Evolutionary conservation across 768 basidiomycete species (phyloP).

Genomic region (Postia placenta): DNA sequence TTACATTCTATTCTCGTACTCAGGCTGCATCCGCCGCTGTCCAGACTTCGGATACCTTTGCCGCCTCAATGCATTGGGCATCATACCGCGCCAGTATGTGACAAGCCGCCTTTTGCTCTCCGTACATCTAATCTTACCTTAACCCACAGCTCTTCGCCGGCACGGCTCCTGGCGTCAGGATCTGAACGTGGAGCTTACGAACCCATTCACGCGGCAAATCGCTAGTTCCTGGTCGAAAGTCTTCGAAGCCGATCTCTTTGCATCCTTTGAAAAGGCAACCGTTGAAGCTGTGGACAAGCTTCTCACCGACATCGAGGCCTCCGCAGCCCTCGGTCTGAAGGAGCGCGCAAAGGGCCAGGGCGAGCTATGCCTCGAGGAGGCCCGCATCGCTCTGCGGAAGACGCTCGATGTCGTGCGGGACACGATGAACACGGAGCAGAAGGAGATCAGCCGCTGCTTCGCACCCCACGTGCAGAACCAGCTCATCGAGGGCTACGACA

Average conservation of each 20-base stretch:
- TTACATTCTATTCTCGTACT: constrained; percentile 21
- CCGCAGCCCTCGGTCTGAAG: constrained; percentile 45
- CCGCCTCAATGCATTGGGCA: constrained; percentile 50
- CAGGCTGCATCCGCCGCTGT: constrained; percentile 40
- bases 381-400: constrained; percentile 40
- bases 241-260: constrained; percentile 56
- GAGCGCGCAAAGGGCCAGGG: constrained; percentile 47
- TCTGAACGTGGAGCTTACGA: constrained; percentile 52
- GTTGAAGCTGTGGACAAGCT: constrained; percentile 35
- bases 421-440: constrained; percentile 47
- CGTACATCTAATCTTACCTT: background rate
- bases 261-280: constrained; percentile 36
- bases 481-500: constrained; percentile 45
- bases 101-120: background rate
- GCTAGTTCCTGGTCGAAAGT: constrained; percentile 52
- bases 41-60: constrained; percentile 42
- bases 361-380: constrained; percentile 46
- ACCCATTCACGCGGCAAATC: constrained; percentile 54
- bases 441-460: constrained; percentile 52
- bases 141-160: constrained; percentile 37
- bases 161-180: constrained; percentile 52
- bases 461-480: constrained; percentile 50
- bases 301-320: constrained; percentile 44
- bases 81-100: constrained; percentile 53
- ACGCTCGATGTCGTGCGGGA: constrained; percentile 43